Conservation (phyloP, 441 rosid genomes). For the Isatis lusitanica region DNA sequence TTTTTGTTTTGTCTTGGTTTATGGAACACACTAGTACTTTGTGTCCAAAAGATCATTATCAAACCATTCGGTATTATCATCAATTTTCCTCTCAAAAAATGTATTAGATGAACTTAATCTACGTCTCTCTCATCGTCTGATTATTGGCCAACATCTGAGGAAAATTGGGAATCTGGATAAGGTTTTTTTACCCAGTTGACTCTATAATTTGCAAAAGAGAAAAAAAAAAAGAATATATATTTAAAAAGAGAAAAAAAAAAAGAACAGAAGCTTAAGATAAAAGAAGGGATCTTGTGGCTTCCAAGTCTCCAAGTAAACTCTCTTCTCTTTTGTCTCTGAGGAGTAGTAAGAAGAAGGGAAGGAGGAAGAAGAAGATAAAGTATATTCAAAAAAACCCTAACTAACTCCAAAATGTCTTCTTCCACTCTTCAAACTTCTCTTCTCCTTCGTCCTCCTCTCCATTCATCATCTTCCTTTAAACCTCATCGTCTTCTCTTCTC, state of each 20-base stretch:
- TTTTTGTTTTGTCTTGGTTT: not conserved
- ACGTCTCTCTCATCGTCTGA: not conserved
- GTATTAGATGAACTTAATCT: not conserved
- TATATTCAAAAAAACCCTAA: constrained; percentile 47
- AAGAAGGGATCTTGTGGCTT: constrained; percentile 49
- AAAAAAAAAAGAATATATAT: not conserved
- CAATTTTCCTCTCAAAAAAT: not conserved
- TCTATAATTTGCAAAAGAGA: not conserved
- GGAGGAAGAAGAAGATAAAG: constrained; percentile 12
- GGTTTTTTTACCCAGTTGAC: not conserved
- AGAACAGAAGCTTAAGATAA: not conserved
- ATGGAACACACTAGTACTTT: constrained; percentile 21
- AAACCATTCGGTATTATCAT: constrained; percentile 1
- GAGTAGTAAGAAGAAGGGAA: not conserved
- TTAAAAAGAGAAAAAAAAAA: not conserved
- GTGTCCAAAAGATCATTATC: constrained; percentile 21
- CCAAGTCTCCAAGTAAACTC: constrained; percentile 34
- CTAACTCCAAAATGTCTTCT: constrained; percentile 41
- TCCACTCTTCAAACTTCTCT: constrained; percentile 64
- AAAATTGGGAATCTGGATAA: constrained; percentile 16
- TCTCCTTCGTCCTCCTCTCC: constrained; percentile 48
- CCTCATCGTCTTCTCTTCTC: constrained; percentile 25
- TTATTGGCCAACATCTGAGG: constrained; percentile 13
- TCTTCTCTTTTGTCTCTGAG: not conserved
- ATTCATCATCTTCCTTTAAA: constrained; percentile 11